These are phyloP conservation scores for Plasmopara viticola DNA, from an alignment of 352 stramenopile species.

Conservation along the genomic window DNA sequence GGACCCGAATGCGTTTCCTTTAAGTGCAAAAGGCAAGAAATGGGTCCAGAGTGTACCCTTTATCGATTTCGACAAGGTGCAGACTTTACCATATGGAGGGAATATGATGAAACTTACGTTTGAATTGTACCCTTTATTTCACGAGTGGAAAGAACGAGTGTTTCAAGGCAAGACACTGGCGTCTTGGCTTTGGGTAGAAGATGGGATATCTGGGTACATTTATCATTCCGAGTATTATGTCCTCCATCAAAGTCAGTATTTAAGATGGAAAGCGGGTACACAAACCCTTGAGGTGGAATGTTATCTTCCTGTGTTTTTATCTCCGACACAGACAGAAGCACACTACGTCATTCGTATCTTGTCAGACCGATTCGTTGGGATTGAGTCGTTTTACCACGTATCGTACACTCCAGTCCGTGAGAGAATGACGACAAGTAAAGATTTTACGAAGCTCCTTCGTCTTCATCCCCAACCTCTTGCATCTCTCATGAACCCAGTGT, in stretches of 20 bases:
- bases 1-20: conserved; percentile 30
- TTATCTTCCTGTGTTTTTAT: conserved; percentile 95
- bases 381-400: conserved; percentile 85
- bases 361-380: conserved; percentile 95
- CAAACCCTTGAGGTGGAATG: conserved; percentile 88
- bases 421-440: conserved; percentile 50
- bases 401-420: conserved; percentile 43
- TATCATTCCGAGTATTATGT: conserved; percentile 92
- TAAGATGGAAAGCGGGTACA: conserved; percentile 56
- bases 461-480: conserved; percentile 92
- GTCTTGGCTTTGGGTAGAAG: conserved; percentile 99
- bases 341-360: conserved; percentile 93
- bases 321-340: conserved; percentile 70
- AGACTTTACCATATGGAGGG: conserved; percentile 93
- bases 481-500: conserved; percentile 89
- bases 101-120: conserved; percentile 93
- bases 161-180: conserved; percentile 52
- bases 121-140: conserved; percentile 53
- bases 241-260: conserved; percentile 73
- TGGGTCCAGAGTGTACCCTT: conserved; percentile 63
- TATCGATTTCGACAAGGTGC: conserved; percentile 54
- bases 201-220: conserved; percentile 87
- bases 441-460: conserved; percentile 88
- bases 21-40: conserved; percentile 59
- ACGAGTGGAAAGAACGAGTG: conserved; percentile 56